Base-by-base conservation (phyloP, 2,329 filamentous ascomycete genomes). In the Colletotrichum echinochloae region DNA sequence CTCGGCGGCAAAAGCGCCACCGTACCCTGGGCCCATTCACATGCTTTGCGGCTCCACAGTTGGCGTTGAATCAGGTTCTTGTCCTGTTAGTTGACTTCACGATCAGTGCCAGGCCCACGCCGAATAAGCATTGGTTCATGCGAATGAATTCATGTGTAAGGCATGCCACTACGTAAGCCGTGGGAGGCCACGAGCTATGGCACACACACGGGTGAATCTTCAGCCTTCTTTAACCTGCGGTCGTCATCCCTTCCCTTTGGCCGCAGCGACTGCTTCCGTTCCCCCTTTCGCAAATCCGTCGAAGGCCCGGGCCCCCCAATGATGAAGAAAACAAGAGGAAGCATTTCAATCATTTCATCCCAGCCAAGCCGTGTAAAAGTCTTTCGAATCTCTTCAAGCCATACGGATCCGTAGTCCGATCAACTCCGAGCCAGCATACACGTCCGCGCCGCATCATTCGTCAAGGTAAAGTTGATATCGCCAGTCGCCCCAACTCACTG, bases 241-340 rank as follows among this genome's bases (percentile, higher is more conserved):
- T 59, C 52, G 48, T n/a, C 39, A 18, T 57, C 57, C 56, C 44
- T 26, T 49, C 56, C 39, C 46, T 46, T 33, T 55, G 33, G 60
- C 60, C 54, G 54, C 60, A 35, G 37, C 44, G 28, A 52, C 54
- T 52, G 54, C 48, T 65, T 51, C 55, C 60, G 23, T 65, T 41
- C 35, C 39, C 18, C 52, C 30, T 37, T 18, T 61, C 66, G 23
- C 66, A 60, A 51, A 52, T 48, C 65, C 65, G 59, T 52, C 48
- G 60, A 68, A 51, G 61, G 57, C 59, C 63, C 55, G 59, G 68
- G 60, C 68, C 71, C 64, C 68, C 71, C 71, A 65, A 71, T 67
- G 67, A 72, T 72, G 71, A 68, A 71, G 68, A 72, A 72, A 72
- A 71, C 68, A 72, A 72, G 60, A 61, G 63, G 64, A 72, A 72